These are phyloP conservation scores for Aspergillus udagawae DNA, from an alignment of 2,329 filamentous ascomycete genomes.

Conservation along the genomic window DNA sequence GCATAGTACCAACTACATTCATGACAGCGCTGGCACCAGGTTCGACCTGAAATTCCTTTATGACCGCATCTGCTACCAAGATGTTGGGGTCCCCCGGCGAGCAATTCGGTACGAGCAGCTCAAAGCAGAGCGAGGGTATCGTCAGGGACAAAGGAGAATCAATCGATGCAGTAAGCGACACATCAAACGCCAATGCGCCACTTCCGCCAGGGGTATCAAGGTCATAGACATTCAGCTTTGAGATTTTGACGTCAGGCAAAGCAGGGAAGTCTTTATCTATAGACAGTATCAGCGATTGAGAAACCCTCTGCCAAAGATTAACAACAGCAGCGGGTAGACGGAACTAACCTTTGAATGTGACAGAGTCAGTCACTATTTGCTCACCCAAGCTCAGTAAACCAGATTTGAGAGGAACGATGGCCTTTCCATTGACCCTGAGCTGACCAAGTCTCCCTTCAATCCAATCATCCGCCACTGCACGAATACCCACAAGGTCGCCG, in stretches of 20 bases:
- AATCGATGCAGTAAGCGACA: conserved; percentile 68
- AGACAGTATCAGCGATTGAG: conserved; percentile 29
- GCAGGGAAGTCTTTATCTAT: conserved; percentile 62
- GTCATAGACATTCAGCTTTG: conserved; percentile 75
- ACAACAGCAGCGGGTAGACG: conserved; percentile 42
- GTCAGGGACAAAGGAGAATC: conserved; percentile 72
- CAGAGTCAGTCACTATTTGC: conserved; percentile 67
- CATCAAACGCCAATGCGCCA: conserved; percentile 74
- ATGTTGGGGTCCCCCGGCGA: conserved; percentile 67
- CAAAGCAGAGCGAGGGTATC: conserved; percentile 76
- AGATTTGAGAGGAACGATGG: conserved; percentile 69
- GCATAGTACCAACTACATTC: conserved; percentile 67
- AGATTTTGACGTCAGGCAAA: conserved; percentile 78
- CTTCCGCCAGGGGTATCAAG: conserved; percentile 51
- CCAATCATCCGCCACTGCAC: conserved; percentile 82
- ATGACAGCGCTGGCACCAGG: conserved; percentile 65
- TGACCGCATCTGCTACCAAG: conserved; percentile 70
- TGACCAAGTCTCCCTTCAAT: conserved; percentile 70
- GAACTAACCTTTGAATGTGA: conserved; percentile 79
- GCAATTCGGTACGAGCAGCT: conserved; percentile 82
- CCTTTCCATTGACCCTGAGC: conserved; percentile 69
- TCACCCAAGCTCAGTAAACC: conserved; percentile 76
- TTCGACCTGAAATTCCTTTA: conserved; percentile 61
- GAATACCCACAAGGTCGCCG: conserved; percentile 72
- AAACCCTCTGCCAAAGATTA: neutral